phyloP scores from a whole-genome alignment of 1,139 yeast genomes.

The Geotrichum histeridarum region DNA sequence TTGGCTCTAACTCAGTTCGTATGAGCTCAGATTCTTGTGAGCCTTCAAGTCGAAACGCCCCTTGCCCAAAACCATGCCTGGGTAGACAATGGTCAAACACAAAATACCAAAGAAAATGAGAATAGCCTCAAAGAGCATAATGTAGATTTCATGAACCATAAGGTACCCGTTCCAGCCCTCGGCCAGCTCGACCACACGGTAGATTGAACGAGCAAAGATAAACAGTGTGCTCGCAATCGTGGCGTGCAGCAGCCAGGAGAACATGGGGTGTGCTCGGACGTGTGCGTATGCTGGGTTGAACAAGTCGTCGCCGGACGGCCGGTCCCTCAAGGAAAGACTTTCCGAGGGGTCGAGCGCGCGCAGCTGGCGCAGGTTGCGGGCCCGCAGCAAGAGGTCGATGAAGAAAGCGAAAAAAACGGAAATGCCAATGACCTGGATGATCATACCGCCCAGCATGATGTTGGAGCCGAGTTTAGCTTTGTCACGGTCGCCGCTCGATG shows the following conservation, averaged over 20 bases:
- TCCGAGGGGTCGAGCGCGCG: not conserved
- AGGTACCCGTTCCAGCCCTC: conserved; percentile 72
- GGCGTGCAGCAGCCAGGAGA: conserved; percentile 34
- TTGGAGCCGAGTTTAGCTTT: conserved; percentile 54
- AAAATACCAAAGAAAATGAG: conserved; percentile 51
- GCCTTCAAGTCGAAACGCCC: not conserved
- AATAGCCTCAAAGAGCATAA: conserved; percentile 71
- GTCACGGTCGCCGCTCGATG: conserved; percentile 48
- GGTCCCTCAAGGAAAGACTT: not conserved
- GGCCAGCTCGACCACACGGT: conserved; percentile 71
- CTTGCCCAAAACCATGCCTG: conserved; percentile 41
- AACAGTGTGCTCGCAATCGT: conserved; percentile 38
- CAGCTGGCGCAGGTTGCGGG: conserved; percentile 37
- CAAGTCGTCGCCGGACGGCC: not conserved
- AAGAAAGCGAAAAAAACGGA: conserved; percentile 54
- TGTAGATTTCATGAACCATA: conserved; percentile 62
- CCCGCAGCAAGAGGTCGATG: conserved; percentile 48
- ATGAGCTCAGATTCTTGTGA: not conserved
- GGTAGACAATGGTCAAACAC: conserved; percentile 55
- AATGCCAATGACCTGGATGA: conserved; percentile 74
- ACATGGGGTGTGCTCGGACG: conserved; percentile 42
- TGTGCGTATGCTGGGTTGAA: conserved; percentile 42
- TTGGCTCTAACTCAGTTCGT: no score
- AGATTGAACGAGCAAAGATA: conserved; percentile 66
- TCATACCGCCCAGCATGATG: conserved; percentile 78